phyloP scores from a whole-genome alignment of 2,329 filamentous ascomycete genomes.

The Corynespora cassiicola region DNA sequence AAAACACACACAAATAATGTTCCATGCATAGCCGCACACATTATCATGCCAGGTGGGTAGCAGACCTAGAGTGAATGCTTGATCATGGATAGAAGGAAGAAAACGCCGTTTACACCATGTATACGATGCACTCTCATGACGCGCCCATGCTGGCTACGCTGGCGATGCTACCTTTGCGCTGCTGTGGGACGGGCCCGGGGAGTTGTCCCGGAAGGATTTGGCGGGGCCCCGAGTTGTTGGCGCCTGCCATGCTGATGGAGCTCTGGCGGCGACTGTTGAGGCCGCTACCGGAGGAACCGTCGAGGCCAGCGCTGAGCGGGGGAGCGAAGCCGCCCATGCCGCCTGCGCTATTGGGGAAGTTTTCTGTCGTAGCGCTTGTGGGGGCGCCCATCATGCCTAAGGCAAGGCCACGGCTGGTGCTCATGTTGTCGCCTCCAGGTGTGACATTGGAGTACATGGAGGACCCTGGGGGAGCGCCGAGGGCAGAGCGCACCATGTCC shows the following conservation, averaged over 20 bases:
- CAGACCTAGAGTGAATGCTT: too few relatives aligned
- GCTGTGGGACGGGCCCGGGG: conserved; percentile 37
- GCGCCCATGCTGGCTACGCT: conserved; percentile 29
- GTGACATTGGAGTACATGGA: conserved; percentile 30
- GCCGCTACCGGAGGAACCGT: conserved; percentile 18
- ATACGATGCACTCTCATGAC: too few relatives aligned
- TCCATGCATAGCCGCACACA: too few relatives aligned
- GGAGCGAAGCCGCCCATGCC: conserved; percentile 30
- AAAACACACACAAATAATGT: too few relatives aligned
- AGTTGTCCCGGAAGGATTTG: conserved; percentile 47
- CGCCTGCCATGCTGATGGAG: conserved; percentile 27
- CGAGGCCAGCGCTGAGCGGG: conserved; percentile 39
- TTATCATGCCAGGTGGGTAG: too few relatives aligned
- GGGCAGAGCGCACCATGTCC: conserved; percentile 66
- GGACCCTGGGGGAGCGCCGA: conserved; percentile 53
- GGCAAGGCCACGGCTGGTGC: conserved; percentile 27
- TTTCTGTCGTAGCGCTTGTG: conserved; percentile 34
- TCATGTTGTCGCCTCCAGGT: conserved; percentile 28
- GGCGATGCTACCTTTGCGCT: conserved; percentile 38
- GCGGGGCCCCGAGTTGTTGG: conserved; percentile 29
- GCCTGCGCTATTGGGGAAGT: conserved; percentile 36
- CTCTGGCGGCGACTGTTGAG: conserved; percentile 37
- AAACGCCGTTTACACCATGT: too few relatives aligned
- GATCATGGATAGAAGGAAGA: too few relatives aligned
- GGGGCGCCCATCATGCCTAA: conserved; percentile 41